Conservation (phyloP, 73 alveolate genomes). For the Uronychia setigera region DNA sequence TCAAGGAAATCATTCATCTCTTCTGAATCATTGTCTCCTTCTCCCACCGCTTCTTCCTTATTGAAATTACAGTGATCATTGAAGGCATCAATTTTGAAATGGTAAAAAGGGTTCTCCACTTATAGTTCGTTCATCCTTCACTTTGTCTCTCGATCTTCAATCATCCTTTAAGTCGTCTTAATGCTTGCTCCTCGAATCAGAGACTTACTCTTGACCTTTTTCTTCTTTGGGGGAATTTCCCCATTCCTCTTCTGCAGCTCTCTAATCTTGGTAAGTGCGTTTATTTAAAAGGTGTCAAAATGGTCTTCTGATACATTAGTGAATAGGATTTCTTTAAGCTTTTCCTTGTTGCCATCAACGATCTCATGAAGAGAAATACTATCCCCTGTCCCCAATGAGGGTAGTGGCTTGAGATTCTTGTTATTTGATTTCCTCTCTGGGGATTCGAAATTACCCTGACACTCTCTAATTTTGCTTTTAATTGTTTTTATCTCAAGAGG, state of each 20-base stretch:
- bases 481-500: background rate
- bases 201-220: background rate
- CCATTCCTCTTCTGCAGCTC: background rate
- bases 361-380: background rate
- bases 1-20: background rate
- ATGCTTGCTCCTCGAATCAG: background rate
- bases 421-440: background rate
- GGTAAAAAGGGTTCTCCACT: background rate
- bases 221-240: background rate
- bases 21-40: background rate
- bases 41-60: background rate
- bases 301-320: background rate
- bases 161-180: background rate
- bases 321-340: background rate
- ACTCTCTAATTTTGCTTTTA: background rate
- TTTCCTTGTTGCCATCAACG: background rate
- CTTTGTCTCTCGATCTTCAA: too few species aligned
- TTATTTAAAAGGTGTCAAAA: too few species aligned
- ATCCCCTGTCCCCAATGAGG: background rate
- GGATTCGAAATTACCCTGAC: background rate
- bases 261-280: background rate
- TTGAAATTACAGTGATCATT: background rate
- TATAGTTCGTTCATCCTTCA: too few species aligned
- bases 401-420: background rate
- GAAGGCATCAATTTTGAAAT: background rate